A percentile compares a stretch with the other conserved stretches of the same genome.
Conservation (phyloP, 75 land plant species). For the Selaginella moellendorffii region DNA sequence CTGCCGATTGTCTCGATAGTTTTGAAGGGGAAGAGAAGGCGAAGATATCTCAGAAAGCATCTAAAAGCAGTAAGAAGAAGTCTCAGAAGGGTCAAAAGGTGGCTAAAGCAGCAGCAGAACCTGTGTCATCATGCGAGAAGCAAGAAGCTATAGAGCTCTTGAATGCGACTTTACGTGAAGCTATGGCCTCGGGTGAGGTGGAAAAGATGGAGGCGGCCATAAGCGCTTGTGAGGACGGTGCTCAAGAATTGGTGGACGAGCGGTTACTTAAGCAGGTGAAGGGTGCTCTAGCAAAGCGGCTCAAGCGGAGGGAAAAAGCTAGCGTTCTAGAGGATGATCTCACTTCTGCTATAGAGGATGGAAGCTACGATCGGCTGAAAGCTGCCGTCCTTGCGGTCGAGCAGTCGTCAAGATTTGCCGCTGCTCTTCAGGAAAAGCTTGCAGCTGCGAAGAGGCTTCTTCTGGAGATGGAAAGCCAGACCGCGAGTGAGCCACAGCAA, state of each 20-base stretch:
- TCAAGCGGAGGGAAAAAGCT: conserved; percentile 16
- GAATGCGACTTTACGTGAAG: conserved; percentile 14
- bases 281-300: conserved; percentile 20
- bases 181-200: conserved; percentile 17
- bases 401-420: conserved; percentile 17
- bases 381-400: conserved; percentile 15
- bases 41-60: too few relatives aligned
- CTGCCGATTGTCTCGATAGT: too few relatives aligned
- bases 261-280: conserved; percentile 15
- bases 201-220: conserved; percentile 13
- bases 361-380: background rate
- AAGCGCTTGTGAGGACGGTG: background rate
- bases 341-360: conserved; percentile 11
- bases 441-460: conserved; percentile 10
- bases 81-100: background rate
- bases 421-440: conserved; percentile 10
- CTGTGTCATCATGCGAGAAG: background rate
- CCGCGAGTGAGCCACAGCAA: background rate
- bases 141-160: background rate
- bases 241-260: conserved; percentile 1
- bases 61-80: background rate
- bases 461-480: conserved; percentile 6
- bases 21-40: background rate
- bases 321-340: conserved; percentile 10
- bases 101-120: background rate